phyloP scores from a whole-genome alignment of 345 rosid genomes.

The Orychophragmus violaceus region DNA sequence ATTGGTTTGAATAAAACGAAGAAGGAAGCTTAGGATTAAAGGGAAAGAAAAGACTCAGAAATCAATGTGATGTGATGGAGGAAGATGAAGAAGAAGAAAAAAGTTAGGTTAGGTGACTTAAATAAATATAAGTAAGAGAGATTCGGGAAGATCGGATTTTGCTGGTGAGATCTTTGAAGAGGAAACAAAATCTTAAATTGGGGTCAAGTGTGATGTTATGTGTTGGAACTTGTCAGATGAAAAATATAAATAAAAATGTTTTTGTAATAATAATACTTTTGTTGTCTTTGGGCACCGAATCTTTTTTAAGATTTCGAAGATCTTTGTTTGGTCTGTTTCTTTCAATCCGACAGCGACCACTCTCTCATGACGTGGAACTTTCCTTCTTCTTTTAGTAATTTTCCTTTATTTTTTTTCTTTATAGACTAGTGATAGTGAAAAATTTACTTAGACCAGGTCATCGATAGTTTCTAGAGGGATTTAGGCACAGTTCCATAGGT shows the following conservation, averaged over 20 bases:
- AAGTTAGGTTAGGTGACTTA: constrained; percentile 19
- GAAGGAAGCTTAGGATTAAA: constrained; percentile 10
- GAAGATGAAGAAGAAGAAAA: not conserved
- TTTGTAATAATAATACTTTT: not conserved
- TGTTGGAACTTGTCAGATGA: constrained; percentile 29
- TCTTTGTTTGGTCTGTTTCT: constrained; percentile 35
- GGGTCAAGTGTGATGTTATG: constrained; percentile 30
- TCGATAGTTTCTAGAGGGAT: too few relatives aligned
- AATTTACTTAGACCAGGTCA: too few relatives aligned
- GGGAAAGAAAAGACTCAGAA: not conserved
- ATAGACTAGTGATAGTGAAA: too few relatives aligned
- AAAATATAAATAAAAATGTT: not conserved
- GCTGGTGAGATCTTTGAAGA: constrained; percentile 30
- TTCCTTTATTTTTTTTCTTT: not conserved
- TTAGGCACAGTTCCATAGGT: too few relatives aligned
- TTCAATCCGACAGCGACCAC: constrained; percentile 30
- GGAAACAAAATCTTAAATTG: constrained; percentile 24
- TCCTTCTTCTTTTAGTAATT: constrained; percentile 15
- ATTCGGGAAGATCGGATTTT: constrained; percentile 26
- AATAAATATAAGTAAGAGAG: constrained; percentile 11
- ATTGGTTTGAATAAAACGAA: not conserved
- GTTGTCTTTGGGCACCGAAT: constrained; percentile 27
- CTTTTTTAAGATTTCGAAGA: constrained; percentile 26
- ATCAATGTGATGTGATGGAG: constrained; percentile 8
- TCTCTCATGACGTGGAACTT: constrained; percentile 21